These are phyloP conservation scores for Austroboletus rostrupii DNA, from an alignment of 1,284 basidiomycete genomes.

Conservation along the genomic window DNA sequence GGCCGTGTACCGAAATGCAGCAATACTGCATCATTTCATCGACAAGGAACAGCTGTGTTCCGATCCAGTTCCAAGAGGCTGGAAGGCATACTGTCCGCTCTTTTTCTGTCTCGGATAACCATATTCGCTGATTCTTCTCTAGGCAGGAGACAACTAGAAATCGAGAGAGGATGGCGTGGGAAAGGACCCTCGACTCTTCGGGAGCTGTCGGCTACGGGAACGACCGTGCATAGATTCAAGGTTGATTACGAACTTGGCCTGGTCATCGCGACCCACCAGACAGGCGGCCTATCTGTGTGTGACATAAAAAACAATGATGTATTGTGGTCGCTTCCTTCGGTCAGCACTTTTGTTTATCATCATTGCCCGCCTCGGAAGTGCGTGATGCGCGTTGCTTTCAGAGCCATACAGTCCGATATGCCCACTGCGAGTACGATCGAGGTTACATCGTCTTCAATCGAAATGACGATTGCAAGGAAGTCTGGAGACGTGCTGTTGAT, in stretches of 20 bases:
- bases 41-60: conserved; percentile 30
- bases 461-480: conserved; percentile 51
- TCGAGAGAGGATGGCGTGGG: conserved; percentile 57
- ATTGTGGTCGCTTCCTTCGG: conserved; percentile 57
- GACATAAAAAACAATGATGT: conserved; percentile 45
- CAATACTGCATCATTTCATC: conserved; percentile 46
- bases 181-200: conserved; percentile 37
- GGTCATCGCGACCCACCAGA: conserved; percentile 50
- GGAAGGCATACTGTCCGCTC: conserved; percentile 61
- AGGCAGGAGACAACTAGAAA: conserved; percentile 45
- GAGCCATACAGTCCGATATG: conserved; percentile 51
- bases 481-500: conserved; percentile 54
- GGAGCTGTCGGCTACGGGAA: conserved; percentile 33
- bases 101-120: conserved; percentile 1
- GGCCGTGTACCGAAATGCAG: conserved; percentile 50
- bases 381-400: conserved; percentile 25
- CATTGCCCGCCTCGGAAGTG: background rate
- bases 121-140: conserved; percentile 11
- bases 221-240: conserved; percentile 65
- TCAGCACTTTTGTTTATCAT: conserved; percentile 17
- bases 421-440: conserved; percentile 71
- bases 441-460: conserved; percentile 72
- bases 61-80: conserved; percentile 32
- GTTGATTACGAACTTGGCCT: conserved; percentile 58
- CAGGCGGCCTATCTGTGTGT: conserved; percentile 53